A percentile compares a stretch with the other conserved stretches of the same genome.
phyloP scores from a whole-genome alignment of 441 rosid species.

The Iberis amara region DNA sequence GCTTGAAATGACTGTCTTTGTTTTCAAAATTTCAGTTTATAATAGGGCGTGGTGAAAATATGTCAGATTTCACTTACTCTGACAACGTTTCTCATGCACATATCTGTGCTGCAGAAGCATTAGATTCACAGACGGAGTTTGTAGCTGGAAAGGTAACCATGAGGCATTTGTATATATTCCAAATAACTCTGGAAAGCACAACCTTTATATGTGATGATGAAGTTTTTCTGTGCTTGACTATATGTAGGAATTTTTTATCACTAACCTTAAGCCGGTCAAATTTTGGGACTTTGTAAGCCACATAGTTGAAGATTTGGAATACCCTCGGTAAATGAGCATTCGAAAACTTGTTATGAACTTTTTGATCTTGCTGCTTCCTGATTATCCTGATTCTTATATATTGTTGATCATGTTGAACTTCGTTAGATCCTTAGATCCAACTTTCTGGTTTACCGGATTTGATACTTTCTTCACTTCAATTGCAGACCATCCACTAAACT shows the following conservation, averaged over 20 bases:
- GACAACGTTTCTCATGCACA: slow-evolving; percentile 87
- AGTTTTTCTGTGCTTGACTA: slow-evolving; percentile 21
- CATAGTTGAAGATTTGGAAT: slow-evolving; percentile 67
- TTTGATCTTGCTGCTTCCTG: slow-evolving; percentile 5
- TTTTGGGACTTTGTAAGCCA: slow-evolving; percentile 72
- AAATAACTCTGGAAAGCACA: not conserved
- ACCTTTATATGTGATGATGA: slow-evolving; percentile 23
- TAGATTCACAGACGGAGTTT: slow-evolving; percentile 55
- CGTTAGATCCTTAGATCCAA: slow-evolving; percentile 5
- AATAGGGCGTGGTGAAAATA: slow-evolving; percentile 69
- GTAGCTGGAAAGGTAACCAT: slow-evolving; percentile 85
- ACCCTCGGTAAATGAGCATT: slow-evolving; percentile 58
- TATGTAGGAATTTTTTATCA: slow-evolving; percentile 81
- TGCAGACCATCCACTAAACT: slow-evolving; percentile 74
- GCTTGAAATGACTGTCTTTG: slow-evolving; percentile 15
- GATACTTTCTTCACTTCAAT: slow-evolving; percentile 18
- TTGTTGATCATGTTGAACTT: slow-evolving; percentile 15
- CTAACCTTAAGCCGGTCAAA: slow-evolving; percentile 65
- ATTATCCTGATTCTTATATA: too few relatives aligned
- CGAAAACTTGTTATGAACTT: slow-evolving; percentile 9
- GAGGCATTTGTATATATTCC: slow-evolving; percentile 2
- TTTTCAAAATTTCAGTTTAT: slow-evolving; percentile 63
- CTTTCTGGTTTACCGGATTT: slow-evolving; percentile 19
- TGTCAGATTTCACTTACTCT: slow-evolving; percentile 78
- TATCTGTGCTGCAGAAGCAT: slow-evolving; percentile 68